phyloP scores from a whole-genome alignment of 257 asterid species.

The Solanum gandarillasii region DNA sequence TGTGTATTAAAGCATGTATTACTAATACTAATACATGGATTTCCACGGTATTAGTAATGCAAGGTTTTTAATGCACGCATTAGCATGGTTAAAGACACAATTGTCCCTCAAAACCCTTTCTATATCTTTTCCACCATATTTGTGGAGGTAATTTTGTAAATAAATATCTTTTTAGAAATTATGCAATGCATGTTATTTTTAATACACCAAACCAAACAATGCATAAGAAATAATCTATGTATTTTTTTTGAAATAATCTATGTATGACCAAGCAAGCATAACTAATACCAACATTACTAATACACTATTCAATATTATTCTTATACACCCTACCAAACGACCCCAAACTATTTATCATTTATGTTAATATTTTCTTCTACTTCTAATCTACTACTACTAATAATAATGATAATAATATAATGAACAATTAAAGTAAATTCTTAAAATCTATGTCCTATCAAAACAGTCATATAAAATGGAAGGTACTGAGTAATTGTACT shows the following conservation, averaged over 20 bases:
- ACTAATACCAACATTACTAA: background rate
- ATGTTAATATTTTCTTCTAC: background rate
- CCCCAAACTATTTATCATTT: background rate
- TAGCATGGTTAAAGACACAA: background rate
- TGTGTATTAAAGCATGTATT: background rate
- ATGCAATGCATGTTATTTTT: background rate
- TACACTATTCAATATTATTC: background rate
- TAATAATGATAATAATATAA: background rate
- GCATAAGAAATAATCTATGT: background rate
- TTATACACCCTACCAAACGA: background rate
- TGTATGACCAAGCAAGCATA: background rate
- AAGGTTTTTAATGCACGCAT: background rate
- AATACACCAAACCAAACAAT: background rate
- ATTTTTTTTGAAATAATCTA: too few relatives aligned
- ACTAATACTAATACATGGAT: background rate
- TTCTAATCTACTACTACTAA: background rate
- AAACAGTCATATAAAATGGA: background rate
- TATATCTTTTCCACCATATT: background rate
- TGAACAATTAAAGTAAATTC: background rate
- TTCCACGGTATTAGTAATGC: background rate
- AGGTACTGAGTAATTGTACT: background rate
- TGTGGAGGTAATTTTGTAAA: background rate
- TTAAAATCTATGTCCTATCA: background rate
- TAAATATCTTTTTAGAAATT: too few relatives aligned
- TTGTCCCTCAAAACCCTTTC: background rate